Evolutionary conservation across 148 eudicot species (phyloP).

Genomic region (Silene latifolia): DNA sequence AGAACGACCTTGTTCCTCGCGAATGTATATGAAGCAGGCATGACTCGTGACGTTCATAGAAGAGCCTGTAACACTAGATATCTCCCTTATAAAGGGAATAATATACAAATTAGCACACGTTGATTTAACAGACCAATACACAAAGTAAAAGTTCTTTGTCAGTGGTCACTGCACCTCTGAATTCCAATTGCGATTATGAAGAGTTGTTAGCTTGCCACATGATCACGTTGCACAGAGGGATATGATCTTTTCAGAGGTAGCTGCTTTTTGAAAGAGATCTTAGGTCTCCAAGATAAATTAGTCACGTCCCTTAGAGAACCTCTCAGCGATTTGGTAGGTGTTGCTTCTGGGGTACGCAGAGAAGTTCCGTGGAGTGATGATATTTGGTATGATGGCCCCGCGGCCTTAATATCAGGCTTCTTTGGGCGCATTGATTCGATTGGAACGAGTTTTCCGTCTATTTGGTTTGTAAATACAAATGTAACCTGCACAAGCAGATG

Average conservation of each 20-base stretch:
- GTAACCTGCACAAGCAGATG: constrained; percentile 56
- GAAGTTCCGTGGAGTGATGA: constrained; percentile 23
- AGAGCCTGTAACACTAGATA: background rate
- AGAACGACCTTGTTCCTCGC: background rate
- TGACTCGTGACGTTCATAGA: background rate
- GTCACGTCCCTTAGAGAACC: constrained; percentile 42
- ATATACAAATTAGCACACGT: background rate
- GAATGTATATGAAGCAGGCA: background rate
- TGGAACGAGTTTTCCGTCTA: constrained; percentile 90
- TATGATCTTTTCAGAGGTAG: constrained; percentile 56
- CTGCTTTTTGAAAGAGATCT: constrained; percentile 38
- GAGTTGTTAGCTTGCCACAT: constrained; percentile 15
- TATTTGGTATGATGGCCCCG: constrained; percentile 24
- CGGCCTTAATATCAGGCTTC: constrained; percentile 23
- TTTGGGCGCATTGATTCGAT: constrained; percentile 55
- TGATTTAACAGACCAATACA: background rate
- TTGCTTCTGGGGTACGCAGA: constrained; percentile 21
- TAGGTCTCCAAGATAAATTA: constrained; percentile 36
- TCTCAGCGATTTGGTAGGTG: constrained; percentile 28
- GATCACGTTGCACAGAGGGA: constrained; percentile 38
- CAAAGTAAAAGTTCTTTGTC: background rate
- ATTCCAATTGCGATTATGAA: background rate
- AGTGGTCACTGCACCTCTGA: background rate
- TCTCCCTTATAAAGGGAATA: background rate
- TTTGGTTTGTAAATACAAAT: constrained; percentile 91